A percentile compares a stretch with the other conserved stretches of the same genome.
Evolutionary conservation across 176 grass and related monocot genomes (phyloP).

Genomic region (Avena sativa): DNA sequence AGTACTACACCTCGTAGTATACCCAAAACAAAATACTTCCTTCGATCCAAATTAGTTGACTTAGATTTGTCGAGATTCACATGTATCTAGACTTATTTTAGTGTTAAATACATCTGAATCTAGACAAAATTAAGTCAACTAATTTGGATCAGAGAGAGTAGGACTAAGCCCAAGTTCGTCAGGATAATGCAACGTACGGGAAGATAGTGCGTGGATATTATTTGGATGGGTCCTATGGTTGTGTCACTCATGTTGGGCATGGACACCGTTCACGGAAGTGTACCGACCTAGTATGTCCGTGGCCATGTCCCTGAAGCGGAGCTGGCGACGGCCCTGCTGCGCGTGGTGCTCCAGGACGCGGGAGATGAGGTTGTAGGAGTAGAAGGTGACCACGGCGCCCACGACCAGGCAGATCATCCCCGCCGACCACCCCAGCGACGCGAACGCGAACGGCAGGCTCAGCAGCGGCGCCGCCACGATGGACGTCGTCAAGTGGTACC

Average conservation of each 20-base stretch:
- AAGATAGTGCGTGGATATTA: neutral
- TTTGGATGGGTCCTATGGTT: neutral
- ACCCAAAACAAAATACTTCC: neutral
- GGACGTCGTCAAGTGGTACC: constrained; percentile 91
- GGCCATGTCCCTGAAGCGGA: constrained; percentile 97
- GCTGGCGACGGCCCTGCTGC: constrained; percentile 72
- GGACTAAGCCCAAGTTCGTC: neutral
- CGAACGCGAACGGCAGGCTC: constrained; percentile 91
- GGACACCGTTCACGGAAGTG: neutral
- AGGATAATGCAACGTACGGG: neutral
- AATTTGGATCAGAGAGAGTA: neutral
- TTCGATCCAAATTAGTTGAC: too few species aligned
- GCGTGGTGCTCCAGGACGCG: constrained; percentile 91
- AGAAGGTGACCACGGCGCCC: constrained; percentile 78
- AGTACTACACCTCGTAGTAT: neutral
- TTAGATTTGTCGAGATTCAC: too few species aligned
- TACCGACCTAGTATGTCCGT: constrained; percentile 77
- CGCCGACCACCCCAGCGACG: constrained; percentile 67
- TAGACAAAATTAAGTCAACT: too few species aligned
- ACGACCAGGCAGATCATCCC: constrained; percentile 66
- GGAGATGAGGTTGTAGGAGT: constrained; percentile 98
- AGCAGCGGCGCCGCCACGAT: constrained; percentile 91
- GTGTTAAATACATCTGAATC: too few species aligned
- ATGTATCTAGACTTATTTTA: too few species aligned
- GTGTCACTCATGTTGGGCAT: neutral